phyloP scores from a whole-genome alignment of 495 filamentous ascomycete species.

The Neurospora intermedia region DNA sequence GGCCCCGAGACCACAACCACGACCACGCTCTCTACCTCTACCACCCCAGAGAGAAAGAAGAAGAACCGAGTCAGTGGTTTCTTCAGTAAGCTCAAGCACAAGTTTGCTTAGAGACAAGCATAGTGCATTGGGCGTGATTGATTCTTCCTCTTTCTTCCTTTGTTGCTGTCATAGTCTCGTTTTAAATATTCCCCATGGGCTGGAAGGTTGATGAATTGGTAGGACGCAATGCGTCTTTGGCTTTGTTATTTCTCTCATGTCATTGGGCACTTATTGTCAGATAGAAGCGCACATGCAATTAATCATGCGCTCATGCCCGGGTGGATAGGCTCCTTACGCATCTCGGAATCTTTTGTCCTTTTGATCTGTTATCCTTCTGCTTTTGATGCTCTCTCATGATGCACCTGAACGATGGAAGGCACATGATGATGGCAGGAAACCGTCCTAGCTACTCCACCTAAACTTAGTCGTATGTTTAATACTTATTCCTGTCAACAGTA shows the following conservation, averaged over 20 bases:
- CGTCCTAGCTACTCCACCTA: not conserved
- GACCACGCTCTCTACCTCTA: conserved; percentile 21
- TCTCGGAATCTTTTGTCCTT: not conserved
- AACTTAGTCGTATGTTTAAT: not conserved
- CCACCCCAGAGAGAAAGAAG: conserved; percentile 39
- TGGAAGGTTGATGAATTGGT: not conserved
- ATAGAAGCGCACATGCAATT: not conserved
- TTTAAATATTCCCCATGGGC: not conserved
- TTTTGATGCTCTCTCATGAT: not conserved
- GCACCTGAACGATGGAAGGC: not conserved
- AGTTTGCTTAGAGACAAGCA: conserved; percentile 29
- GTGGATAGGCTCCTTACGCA: not conserved
- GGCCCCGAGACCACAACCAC: conserved; percentile 17
- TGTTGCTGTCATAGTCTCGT: conserved; percentile 11
- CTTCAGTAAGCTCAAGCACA: conserved; percentile 49
- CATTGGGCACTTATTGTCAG: not conserved
- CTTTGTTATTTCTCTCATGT: not conserved
- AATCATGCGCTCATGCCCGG: not conserved
- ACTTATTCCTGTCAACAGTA: not conserved
- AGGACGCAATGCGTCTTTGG: not conserved
- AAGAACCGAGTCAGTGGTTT: conserved; percentile 49
- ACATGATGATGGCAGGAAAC: not conserved
- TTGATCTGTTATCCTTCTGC: not conserved
- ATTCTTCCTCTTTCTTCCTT: conserved; percentile 7
- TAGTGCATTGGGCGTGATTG: conserved; percentile 12